Evolutionary conservation across 2,329 filamentous ascomycete genomes (phyloP).

Genomic region (Verticillium isaacii): DNA sequence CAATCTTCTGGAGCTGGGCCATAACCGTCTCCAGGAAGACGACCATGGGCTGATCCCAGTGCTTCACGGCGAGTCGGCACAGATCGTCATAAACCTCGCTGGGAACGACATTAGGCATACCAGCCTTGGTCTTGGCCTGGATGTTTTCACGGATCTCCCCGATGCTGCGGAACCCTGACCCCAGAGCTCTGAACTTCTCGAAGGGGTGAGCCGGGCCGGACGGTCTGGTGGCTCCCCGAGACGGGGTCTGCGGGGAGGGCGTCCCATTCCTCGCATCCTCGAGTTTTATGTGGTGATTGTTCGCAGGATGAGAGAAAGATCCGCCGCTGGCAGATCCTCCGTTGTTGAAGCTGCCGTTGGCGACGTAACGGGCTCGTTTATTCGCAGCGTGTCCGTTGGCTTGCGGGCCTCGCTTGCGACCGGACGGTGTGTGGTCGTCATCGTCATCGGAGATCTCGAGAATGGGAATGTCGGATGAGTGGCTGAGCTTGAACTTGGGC

Average conservation of each 20-base stretch:
- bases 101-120: constrained; percentile 54
- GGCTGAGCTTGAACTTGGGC: constrained; percentile 37
- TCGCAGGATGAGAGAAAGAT: background rate
- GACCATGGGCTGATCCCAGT: constrained; percentile 52
- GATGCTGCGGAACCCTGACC: constrained; percentile 39
- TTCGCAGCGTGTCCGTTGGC: constrained; percentile 7
- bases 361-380: constrained; percentile 3
- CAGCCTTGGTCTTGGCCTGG: constrained; percentile 46
- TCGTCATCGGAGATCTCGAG: constrained; percentile 32
- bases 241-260: constrained; percentile 8
- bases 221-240: constrained; percentile 3
- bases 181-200: constrained; percentile 29
- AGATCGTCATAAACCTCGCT: constrained; percentile 56
- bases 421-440: constrained; percentile 21
- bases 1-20: constrained; percentile 36
- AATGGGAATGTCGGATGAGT: constrained; percentile 27
- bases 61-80: constrained; percentile 48
- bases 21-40: constrained; percentile 44
- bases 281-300: constrained; percentile 25
- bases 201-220: constrained; percentile 24
- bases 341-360: constrained; percentile 7
- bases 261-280: constrained; percentile 21
- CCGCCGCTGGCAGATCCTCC: too few relatives aligned
- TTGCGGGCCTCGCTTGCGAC: constrained; percentile 15
- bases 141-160: constrained; percentile 51